phyloP scores from a whole-genome alignment of 73 alveolate species.

The Paramecium sexaurelia region DNA sequence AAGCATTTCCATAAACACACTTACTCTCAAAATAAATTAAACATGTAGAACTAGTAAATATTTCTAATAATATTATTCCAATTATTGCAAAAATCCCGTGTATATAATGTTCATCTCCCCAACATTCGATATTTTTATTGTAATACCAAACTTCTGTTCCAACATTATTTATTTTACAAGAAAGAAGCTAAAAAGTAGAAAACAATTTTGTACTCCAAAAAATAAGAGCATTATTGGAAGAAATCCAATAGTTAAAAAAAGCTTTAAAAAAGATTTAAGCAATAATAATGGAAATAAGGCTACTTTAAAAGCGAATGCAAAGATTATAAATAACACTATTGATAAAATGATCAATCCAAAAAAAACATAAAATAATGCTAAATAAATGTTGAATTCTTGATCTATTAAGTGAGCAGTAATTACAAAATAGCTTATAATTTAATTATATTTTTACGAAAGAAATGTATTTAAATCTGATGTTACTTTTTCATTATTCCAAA shows the following conservation, averaged over 20 bases:
- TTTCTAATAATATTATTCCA: neutral
- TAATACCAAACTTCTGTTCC: neutral
- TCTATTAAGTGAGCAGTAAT: neutral
- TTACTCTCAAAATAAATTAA: slow-evolving; percentile 24
- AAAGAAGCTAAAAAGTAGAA: neutral
- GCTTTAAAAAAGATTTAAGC: neutral
- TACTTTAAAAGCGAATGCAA: neutral
- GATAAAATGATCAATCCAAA: neutral
- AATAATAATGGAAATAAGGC: neutral
- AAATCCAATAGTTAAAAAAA: neutral
- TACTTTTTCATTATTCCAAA: neutral
- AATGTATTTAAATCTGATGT: neutral
- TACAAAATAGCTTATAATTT: neutral
- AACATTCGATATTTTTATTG: neutral
- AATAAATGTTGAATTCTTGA: neutral
- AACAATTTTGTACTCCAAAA: neutral
- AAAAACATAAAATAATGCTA: neutral
- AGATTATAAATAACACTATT: neutral
- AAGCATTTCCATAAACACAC: neutral
- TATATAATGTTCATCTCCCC: neutral
- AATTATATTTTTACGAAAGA: neutral
- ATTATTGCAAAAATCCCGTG: slow-evolving; percentile 32
- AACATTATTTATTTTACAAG: neutral
- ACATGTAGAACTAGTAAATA: neutral
- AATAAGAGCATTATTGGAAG: slow-evolving; percentile 17